Evolutionary conservation across 2,329 filamentous ascomycete species (phyloP), one percentile per base, ranked within the genome.

Genomic region (Botrytis hyacinthi): DNA sequence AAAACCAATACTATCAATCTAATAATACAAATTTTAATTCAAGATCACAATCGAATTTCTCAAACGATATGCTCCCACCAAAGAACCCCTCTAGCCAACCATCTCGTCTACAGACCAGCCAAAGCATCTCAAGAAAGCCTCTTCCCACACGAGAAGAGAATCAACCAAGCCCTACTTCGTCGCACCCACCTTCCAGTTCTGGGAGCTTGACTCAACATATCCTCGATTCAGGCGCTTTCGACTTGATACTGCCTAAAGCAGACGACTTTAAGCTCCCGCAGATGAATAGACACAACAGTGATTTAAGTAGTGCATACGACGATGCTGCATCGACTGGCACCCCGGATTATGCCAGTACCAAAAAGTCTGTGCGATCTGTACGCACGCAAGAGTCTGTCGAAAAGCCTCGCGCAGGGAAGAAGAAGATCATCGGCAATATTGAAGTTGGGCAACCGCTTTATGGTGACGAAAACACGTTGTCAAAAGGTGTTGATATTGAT

Each of bases 301-400:
- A 69, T 42, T 65, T 75, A 29, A 87, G 85, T 76, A 87, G 83
- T 75, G 78, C 85, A 60, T 86, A 88, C 74, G 91, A 92, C 74
- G 91, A 93, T 75, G 86, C 87, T 48, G 86, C 85, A 48, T 91
- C 90, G 12, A 88, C 88, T 8, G 85, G 86, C 20, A 91, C 91
- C 40, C 92, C 93, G 0, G 92, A 95, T 80, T 95, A 95, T 82
- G 92, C 92, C 10, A 96, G 92, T 81, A 91, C 76, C 20, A 75
- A 75, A 61, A 76, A 70, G 54, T 80, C 80, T 59, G 71, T 78
- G 9, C 77, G 79, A 42, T 72, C 71, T 32, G 71, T 78, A 14
- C 77, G 78, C 48, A 78, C 85, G 2, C 82, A 84, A 76, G 81
- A 85, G 74, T 87, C 87, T 0, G 82, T 87, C 14, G 91, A 93